Evolutionary conservation across 169 alveolate genomes (phyloP).

Genomic region (Blepharisma undulans): DNA sequence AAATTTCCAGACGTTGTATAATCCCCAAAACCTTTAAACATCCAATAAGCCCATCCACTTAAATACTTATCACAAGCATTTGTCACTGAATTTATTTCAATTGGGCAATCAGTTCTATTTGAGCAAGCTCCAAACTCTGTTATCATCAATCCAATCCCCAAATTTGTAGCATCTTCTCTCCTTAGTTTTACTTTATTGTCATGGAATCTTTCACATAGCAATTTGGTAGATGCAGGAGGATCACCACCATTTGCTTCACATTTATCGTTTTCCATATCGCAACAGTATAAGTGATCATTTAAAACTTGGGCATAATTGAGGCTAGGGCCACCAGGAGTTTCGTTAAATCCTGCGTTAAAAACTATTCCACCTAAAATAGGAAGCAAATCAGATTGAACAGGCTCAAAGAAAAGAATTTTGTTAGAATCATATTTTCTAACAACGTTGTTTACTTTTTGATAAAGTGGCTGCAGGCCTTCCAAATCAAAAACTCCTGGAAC

Average conservation of each 20-base stretch:
- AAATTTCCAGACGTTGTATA: constrained; percentile 59
- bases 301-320: constrained; percentile 51
- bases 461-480: constrained; percentile 58
- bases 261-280: constrained; percentile 40
- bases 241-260: constrained; percentile 49
- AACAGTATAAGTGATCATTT: constrained; percentile 74
- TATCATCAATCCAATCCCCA: constrained; percentile 65
- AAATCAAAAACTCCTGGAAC: constrained; percentile 71
- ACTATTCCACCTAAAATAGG: constrained; percentile 34
- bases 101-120: constrained; percentile 55
- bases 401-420: constrained; percentile 72
- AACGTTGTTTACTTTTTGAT: constrained; percentile 54
- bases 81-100: constrained; percentile 62
- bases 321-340: constrained; percentile 61
- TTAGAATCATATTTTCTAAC: constrained; percentile 56
- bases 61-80: constrained; percentile 58
- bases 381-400: constrained; percentile 49
- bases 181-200: constrained; percentile 49
- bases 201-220: constrained; percentile 67
- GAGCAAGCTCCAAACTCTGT: constrained; percentile 85
- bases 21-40: constrained; percentile 59
- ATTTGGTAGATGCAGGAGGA: constrained; percentile 33
- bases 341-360: constrained; percentile 56
- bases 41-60: constrained; percentile 73
- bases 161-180: constrained; percentile 58